Evolutionary conservation across 331 rosid species (phyloP).

Genomic region (Erythrophleum ivorense): DNA sequence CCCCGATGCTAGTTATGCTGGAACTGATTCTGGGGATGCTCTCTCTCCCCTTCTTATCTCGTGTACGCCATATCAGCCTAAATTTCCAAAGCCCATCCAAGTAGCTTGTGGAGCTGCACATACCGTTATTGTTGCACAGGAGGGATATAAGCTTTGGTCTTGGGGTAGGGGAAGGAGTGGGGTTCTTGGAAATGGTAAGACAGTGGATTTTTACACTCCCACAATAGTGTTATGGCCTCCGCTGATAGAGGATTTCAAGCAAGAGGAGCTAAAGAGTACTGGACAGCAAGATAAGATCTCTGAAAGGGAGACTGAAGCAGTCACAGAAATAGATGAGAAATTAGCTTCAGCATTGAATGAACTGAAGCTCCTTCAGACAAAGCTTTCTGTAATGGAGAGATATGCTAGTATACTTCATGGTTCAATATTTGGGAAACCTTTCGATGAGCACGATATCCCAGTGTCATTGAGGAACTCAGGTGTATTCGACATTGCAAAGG

Average conservation of each 20-base stretch:
- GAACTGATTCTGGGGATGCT: conserved; percentile 75
- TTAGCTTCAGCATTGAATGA: conserved; percentile 62
- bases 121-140: conserved; percentile 69
- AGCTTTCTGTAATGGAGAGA: conserved; percentile 64
- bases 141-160: conserved; percentile 81
- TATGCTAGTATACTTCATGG: conserved; percentile 85
- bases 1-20: conserved; percentile 72
- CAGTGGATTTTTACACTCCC: conserved; percentile 63
- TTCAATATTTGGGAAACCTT: conserved; percentile 79
- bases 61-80: conserved; percentile 46
- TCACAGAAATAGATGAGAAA: conserved; percentile 54
- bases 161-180: conserved; percentile 97
- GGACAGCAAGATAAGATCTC: conserved; percentile 47
- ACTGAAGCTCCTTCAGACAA: conserved; percentile 66
- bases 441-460: conserved; percentile 75
- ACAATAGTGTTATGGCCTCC: conserved; percentile 74
- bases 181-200: conserved; percentile 79
- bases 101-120: conserved; percentile 95
- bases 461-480: conserved; percentile 58
- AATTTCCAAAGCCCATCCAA: conserved; percentile 68
- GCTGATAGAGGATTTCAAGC: conserved; percentile 52
- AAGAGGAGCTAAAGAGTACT: conserved; percentile 51
- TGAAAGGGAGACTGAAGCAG: conserved; percentile 48
- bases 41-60: conserved; percentile 62
- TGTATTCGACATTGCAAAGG: conserved; percentile 67